Evolutionary conservation across 164 flowering plant genomes (phyloP).

Genomic region (Vitis labrusca): DNA sequence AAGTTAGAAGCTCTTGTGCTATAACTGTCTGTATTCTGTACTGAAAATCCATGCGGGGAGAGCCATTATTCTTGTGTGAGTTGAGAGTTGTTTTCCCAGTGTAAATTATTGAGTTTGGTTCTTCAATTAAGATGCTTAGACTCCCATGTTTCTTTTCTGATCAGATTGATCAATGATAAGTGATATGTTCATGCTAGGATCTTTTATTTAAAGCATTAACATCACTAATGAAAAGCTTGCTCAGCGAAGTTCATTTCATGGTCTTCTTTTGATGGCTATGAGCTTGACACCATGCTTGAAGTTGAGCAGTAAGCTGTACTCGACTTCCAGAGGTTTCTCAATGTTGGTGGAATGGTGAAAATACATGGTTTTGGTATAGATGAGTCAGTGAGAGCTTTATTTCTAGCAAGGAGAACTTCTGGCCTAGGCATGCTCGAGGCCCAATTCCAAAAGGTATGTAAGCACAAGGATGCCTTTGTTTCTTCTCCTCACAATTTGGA

Average conservation of each 20-base stretch:
- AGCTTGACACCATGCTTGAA: constrained; percentile 93
- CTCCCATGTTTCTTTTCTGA: background rate
- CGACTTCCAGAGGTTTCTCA: constrained; percentile 80
- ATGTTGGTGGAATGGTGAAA: constrained; percentile 74
- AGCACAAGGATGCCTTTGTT: constrained; percentile 86
- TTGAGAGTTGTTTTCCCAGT: no score
- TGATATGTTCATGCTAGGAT: constrained; percentile 4
- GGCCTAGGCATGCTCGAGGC: constrained; percentile 85
- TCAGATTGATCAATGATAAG: background rate
- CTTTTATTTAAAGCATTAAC: background rate
- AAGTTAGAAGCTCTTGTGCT: background rate
- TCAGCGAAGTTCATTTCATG: background rate
- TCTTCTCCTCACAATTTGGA: constrained; percentile 74
- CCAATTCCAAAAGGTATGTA: constrained; percentile 93
- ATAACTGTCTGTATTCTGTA: background rate
- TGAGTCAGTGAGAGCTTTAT: constrained; percentile 76
- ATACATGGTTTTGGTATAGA: constrained; percentile 55
- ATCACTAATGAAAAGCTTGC: no score
- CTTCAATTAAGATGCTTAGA: no score
- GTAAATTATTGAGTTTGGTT: no score
- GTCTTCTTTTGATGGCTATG: constrained; percentile 41
- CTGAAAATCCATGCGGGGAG: no score
- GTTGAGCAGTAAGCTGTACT: constrained; percentile 80
- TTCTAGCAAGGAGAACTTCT: constrained; percentile 78
- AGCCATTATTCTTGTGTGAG: no score